Evolutionary conservation across 2,329 filamentous ascomycete genomes (phyloP).

Genomic region (Gyromitra esculenta): DNA sequence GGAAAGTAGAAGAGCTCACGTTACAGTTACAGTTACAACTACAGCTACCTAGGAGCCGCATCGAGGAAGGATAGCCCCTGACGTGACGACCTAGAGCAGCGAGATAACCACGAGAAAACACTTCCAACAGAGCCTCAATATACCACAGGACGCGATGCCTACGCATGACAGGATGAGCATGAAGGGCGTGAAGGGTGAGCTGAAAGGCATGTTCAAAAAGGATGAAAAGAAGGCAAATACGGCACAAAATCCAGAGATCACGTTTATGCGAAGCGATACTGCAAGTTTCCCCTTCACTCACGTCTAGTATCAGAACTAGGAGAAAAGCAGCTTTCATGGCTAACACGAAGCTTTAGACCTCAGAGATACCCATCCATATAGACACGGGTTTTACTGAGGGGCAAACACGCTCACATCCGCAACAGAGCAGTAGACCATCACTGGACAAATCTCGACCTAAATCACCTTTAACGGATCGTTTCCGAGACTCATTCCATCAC

Average conservation of each 20-base stretch:
- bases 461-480: conserved; percentile 44
- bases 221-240: conserved; percentile 33
- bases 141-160: conserved; percentile 41
- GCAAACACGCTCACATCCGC: conserved; percentile 61
- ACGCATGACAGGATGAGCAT: conserved; percentile 30
- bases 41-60: conserved; percentile 16
- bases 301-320: conserved; percentile 21
- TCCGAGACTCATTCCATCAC: conserved; percentile 44
- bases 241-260: conserved; percentile 53
- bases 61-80: conserved; percentile 27
- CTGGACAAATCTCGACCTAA: conserved; percentile 42
- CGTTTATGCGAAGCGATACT: conserved; percentile 56
- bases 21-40: conserved; percentile 25
- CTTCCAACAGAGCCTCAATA: conserved; percentile 23
- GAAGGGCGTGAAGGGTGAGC: conserved; percentile 35
- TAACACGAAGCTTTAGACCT: conserved; percentile 43
- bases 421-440: conserved; percentile 35
- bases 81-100: conserved; percentile 1
- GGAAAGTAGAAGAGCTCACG: conserved; percentile 12
- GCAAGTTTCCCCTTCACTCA: conserved; percentile 40
- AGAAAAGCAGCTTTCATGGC: conserved; percentile 7
- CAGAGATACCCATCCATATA: conserved; percentile 39
- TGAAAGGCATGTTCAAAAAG: conserved; percentile 41
- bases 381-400: conserved; percentile 75
- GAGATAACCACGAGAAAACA: conserved; percentile 27